Conservation (phyloP, 345 rosid genomes). For the Hibiscus syriacus region DNA sequence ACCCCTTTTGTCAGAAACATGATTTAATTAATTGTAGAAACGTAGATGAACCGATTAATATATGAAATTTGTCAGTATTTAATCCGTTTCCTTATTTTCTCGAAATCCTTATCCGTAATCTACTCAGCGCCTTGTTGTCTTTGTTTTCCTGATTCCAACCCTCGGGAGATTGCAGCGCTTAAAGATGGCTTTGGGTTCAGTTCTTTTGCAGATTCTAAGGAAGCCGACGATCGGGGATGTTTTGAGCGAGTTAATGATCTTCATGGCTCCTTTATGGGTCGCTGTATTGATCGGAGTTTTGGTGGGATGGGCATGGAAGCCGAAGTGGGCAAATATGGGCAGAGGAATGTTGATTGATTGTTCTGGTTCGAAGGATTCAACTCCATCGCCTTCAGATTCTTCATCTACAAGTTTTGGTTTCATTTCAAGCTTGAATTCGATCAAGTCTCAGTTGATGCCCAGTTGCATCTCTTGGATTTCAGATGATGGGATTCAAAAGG, state of each 20-base stretch:
- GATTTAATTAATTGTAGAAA: neutral
- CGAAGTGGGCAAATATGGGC: slow-evolving; percentile 68
- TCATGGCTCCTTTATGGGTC: slow-evolving; percentile 70
- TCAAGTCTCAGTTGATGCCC: slow-evolving; percentile 52
- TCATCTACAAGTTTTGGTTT: slow-evolving; percentile 15
- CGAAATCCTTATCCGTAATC: slow-evolving; percentile 45
- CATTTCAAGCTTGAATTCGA: slow-evolving; percentile 29
- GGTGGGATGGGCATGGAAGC: slow-evolving; percentile 95
- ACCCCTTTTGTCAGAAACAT: neutral
- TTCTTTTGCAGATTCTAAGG: slow-evolving; percentile 40
- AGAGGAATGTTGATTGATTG: slow-evolving; percentile 30
- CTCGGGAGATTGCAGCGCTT: slow-evolving; percentile 35
- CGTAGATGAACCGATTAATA: neutral
- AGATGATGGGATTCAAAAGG: no score
- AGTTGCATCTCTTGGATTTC: slow-evolving; percentile 39
- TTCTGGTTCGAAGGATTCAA: no score
- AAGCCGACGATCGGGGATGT: slow-evolving; percentile 40
- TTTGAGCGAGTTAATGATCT: slow-evolving; percentile 37
- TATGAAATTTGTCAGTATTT: neutral
- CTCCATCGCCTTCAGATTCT: neutral
- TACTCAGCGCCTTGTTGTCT: slow-evolving; percentile 4
- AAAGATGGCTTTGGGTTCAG: slow-evolving; percentile 44
- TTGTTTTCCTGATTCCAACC: slow-evolving; percentile 13
- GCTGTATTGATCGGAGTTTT: slow-evolving; percentile 74
- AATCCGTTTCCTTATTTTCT: slow-evolving; percentile 22